Evolutionary conservation across 768 basidiomycete species (phyloP), one percentile per base, ranked within the genome.

Genomic region (Dictyophora rubrovolvata): DNA sequence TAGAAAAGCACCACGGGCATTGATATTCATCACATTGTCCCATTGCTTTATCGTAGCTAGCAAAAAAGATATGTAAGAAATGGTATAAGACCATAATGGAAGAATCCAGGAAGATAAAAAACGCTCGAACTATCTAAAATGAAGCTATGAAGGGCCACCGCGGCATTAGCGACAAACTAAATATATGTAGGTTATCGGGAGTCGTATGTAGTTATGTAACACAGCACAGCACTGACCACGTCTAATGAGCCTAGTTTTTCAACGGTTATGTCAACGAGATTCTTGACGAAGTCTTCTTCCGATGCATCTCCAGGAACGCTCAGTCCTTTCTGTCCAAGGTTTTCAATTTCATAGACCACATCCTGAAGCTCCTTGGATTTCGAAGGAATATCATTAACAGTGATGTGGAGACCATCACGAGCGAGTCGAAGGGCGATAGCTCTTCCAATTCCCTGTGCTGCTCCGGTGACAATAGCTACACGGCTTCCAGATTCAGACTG

Each of bases 181-280:
- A 67, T 67, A 54, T 68, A 67, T 67, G 52, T 68, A 53, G n/a
- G 22, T 5, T n/a, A 53, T 16, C 12, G 33, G 17, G 4, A n/a
- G 5, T 53, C 21, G n/a, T 5, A 37, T 16, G 3, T 17, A 17
- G 16, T 22, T 49, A 4, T 21, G 53, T 48, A 12, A 4, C 9
- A 14, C 18, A 33, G 2, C n/a, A 54, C 7, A n/a, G 42, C 10
- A 66, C 79, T 60, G 52, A 79, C 80, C 17, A 79, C 77, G 60
- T 80, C 77, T 18, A 83, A 61, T 3, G 74, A 65, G 1, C 79
- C 80, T 9, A 80, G 67, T 10, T 64, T 61, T 7, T 66, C 46
- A 1, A 67, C 64, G 12, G 65, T 64, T 0, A 55, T 54, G 2
- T 68, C 67, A 1, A 83, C 66, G 68, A 80, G 70, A 6, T 23